Conservation (phyloP, 176 grass and related monocot genomes). For the Pontederia paniculata region DNA sequence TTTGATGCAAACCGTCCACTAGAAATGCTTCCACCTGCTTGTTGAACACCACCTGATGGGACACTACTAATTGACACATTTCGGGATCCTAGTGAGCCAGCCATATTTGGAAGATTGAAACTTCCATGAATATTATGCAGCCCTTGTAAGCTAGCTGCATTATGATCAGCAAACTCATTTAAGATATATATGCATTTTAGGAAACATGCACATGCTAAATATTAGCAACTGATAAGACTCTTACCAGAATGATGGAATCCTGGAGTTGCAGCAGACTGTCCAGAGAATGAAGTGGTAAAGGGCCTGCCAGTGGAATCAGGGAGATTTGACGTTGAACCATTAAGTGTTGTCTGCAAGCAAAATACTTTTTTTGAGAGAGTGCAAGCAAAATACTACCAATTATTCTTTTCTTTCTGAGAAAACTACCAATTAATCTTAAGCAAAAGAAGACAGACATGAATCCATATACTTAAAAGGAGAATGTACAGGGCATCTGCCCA, state of each 20-base stretch:
- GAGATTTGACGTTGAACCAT: slow-evolving; percentile 64
- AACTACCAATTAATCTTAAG: no score
- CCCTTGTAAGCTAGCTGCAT: slow-evolving; percentile 36
- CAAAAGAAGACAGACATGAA: no score
- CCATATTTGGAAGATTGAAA: slow-evolving; percentile 75
- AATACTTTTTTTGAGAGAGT: no score
- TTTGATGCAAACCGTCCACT: slow-evolving; percentile 74
- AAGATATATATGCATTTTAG: no score
- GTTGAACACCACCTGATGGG: slow-evolving; percentile 76
- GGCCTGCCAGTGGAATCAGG: slow-evolving; percentile 68
- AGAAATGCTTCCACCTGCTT: slow-evolving; percentile 72
- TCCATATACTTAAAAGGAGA: no score
- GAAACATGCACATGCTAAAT: no score
- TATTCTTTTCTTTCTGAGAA: no score
- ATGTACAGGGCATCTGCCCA: no score
- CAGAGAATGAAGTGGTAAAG: slow-evolving; percentile 64
- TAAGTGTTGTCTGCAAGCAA: slow-evolving; percentile 57
- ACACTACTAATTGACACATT: slow-evolving; percentile 73
- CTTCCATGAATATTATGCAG: slow-evolving; percentile 78
- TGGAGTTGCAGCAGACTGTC: slow-evolving; percentile 58
- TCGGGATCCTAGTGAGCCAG: slow-evolving; percentile 63
- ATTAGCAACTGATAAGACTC: neutral
- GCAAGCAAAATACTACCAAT: no score
- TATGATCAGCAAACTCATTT: no score
- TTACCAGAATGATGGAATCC: slow-evolving; percentile 88